Conservation (phyloP, 139 green algal genomes). For the Picochlorum sp. region DNA sequence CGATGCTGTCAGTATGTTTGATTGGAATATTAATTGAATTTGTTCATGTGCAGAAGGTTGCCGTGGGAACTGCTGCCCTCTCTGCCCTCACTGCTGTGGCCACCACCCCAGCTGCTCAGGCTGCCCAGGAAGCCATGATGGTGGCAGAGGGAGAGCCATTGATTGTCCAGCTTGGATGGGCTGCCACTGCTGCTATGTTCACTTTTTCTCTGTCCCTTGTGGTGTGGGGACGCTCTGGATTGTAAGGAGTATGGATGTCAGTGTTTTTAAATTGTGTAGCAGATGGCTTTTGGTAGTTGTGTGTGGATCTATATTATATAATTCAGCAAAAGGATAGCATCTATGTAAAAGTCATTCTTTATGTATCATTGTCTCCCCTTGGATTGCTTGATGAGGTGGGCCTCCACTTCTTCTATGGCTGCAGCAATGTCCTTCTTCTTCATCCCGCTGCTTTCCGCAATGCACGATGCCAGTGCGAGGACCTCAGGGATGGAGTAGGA, state of each 20-base stretch:
- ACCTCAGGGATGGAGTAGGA: constrained; percentile 37
- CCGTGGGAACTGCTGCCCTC: constrained; percentile 36
- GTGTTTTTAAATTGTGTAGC: too few species aligned
- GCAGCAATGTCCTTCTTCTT: constrained; percentile 27
- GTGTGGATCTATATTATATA: too few species aligned
- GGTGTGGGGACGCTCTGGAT: constrained; percentile 79
- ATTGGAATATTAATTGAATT: background rate
- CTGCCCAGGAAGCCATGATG: constrained; percentile 65
- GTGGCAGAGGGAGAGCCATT: constrained; percentile 77
- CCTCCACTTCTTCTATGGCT: constrained; percentile 38
- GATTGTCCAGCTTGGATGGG: constrained; percentile 81
- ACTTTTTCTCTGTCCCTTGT: constrained; percentile 83
- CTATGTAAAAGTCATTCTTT: background rate
- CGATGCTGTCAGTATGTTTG: background rate
- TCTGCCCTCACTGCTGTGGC: constrained; percentile 47
- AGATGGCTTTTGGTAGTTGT: too few species aligned
- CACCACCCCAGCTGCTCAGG: constrained; percentile 63
- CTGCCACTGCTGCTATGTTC: constrained; percentile 73
- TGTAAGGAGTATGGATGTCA: constrained; percentile 38
- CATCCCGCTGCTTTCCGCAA: constrained; percentile 53
- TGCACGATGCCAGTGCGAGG: constrained; percentile 29
- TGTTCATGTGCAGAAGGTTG: background rate
- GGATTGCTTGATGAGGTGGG: constrained; percentile 12
- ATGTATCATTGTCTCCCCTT: background rate
- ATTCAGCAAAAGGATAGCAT: too few species aligned